A percentile compares a stretch with the other conserved stretches of the same genome.
These are phyloP conservation scores for Exophiala spinifera DNA, from an alignment of 2,329 filamentous ascomycete species.

Conservation along the genomic window DNA sequence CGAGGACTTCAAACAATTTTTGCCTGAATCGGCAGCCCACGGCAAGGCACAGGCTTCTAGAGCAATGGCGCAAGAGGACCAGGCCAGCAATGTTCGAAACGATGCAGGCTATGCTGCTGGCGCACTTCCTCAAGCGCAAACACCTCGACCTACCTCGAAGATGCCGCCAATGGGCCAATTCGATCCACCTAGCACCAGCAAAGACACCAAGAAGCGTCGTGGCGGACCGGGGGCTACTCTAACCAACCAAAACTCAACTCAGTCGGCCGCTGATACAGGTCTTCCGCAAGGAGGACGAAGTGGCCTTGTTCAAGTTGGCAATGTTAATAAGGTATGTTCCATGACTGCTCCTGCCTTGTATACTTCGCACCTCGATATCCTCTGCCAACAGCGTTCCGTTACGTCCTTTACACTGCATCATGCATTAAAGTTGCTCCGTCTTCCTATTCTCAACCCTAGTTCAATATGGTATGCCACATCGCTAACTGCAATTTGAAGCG, in stretches of 20 bases:
- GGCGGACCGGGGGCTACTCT: slow-evolving; percentile 49
- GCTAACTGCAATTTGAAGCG: slow-evolving; percentile 15
- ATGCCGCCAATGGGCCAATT: slow-evolving; percentile 96
- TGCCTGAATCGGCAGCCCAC: slow-evolving; percentile 81
- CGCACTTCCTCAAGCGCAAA: slow-evolving; percentile 46
- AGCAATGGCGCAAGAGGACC: slow-evolving; percentile 60
- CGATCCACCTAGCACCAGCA: slow-evolving; percentile 75
- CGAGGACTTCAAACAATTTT: slow-evolving; percentile 97
- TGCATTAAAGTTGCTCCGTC: not conserved
- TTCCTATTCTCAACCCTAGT: not conserved
- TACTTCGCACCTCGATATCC: not conserved
- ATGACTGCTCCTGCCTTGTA: not conserved
- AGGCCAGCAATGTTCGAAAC: slow-evolving; percentile 60
- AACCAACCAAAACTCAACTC: slow-evolving; percentile 28
- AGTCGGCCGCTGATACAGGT: slow-evolving; percentile 36
- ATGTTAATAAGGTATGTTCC: slow-evolving; percentile 51
- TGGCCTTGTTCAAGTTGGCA: slow-evolving; percentile 39
- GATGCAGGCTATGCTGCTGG: slow-evolving; percentile 47
- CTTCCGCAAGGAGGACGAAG: slow-evolving; percentile 35
- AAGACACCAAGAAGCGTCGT: slow-evolving; percentile 86
- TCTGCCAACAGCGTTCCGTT: not conserved
- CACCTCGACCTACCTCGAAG: slow-evolving; percentile 55
- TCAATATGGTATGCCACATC: not conserved
- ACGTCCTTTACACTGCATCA: too few relatives aligned
- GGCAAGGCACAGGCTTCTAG: slow-evolving; percentile 60